Percentiles rank a stretch among this genome's conserved stretches.
Evolutionary conservation across 805 yeast genomes (phyloP).

Genomic region (Pichia paraexigua): DNA sequence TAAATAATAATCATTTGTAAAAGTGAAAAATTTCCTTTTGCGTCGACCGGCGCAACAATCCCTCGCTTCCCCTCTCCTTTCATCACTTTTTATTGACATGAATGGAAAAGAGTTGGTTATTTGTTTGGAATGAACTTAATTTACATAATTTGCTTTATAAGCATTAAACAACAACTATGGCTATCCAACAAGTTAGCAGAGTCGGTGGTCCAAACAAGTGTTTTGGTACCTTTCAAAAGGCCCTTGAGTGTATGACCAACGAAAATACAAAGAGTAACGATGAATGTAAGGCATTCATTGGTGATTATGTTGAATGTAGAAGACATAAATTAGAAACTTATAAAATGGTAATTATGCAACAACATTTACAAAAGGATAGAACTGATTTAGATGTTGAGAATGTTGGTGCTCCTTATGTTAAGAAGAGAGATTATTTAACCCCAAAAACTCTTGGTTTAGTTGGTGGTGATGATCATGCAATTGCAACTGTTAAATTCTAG

Average conservation of each 20-base stretch:
- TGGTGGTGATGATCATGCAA: constrained; percentile 29
- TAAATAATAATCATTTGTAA: no score
- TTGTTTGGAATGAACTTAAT: neutral
- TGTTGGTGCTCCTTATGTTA: constrained; percentile 33
- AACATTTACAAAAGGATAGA: constrained; percentile 25
- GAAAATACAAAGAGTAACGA: constrained; percentile 23
- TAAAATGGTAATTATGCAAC: constrained; percentile 28
- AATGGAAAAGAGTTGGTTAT: neutral
- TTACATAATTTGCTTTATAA: no score
- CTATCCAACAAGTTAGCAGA: constrained; percentile 28
- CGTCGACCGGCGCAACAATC: neutral
- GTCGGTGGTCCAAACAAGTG: constrained; percentile 33
- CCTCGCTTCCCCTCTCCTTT: constrained; percentile 1
- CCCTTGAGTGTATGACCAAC: constrained; percentile 32
- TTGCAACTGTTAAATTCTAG: constrained; percentile 21
- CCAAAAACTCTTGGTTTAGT: constrained; percentile 32
- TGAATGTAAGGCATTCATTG: constrained; percentile 27
- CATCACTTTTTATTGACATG: neutral
- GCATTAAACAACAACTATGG: constrained; percentile 15
- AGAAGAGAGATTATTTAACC: constrained; percentile 31
- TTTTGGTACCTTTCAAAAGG: constrained; percentile 31
- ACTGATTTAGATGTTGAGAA: constrained; percentile 22
- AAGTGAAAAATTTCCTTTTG: neutral
- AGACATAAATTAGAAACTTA: constrained; percentile 31
- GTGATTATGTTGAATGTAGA: constrained; percentile 32